Evolutionary conservation across 2,329 filamentous ascomycete species (phyloP).

Genomic region (Cercospora sp.): DNA sequence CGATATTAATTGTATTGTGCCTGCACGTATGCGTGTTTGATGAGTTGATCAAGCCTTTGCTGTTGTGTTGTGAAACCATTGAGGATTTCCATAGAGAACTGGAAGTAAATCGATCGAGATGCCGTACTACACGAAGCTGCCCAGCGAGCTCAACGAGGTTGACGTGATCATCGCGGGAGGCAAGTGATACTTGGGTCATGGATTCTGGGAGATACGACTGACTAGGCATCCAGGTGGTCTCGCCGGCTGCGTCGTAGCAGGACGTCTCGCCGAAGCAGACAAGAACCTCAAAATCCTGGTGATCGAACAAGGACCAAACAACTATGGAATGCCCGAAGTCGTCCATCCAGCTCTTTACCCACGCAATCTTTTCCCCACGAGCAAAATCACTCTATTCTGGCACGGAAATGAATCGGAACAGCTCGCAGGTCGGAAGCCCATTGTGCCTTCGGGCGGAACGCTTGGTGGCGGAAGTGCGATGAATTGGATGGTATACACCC

Average conservation of each 20-base stretch:
- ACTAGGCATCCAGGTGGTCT: conserved; percentile 44
- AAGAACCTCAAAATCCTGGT: conserved; percentile 53
- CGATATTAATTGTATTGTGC: background rate
- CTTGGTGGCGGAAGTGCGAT: conserved; percentile 60
- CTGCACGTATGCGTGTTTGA: background rate
- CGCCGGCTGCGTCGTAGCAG: conserved; percentile 53
- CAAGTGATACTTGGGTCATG: too few relatives aligned
- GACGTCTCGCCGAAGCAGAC: conserved; percentile 53
- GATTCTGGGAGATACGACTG: too few relatives aligned
- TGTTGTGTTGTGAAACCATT: background rate
- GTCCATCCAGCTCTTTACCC: conserved; percentile 55
- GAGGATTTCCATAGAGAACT: background rate
- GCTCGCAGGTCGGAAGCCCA: conserved; percentile 49
- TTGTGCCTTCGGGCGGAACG: conserved; percentile 50
- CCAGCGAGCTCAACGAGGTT: conserved; percentile 18
- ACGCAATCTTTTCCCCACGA: conserved; percentile 50
- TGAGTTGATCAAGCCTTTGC: background rate
- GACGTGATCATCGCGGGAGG: conserved; percentile 27
- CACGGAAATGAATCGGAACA: conserved; percentile 49
- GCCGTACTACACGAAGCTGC: conserved; percentile 24
- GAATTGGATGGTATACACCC: conserved; percentile 47
- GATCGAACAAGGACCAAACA: conserved; percentile 57
- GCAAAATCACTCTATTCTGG: conserved; percentile 56
- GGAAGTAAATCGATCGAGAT: background rate
- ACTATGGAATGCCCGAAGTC: conserved; percentile 53